Evolutionary conservation across 2,329 filamentous ascomycete genomes (phyloP).

Genomic region (Endocalyx cinctus): DNA sequence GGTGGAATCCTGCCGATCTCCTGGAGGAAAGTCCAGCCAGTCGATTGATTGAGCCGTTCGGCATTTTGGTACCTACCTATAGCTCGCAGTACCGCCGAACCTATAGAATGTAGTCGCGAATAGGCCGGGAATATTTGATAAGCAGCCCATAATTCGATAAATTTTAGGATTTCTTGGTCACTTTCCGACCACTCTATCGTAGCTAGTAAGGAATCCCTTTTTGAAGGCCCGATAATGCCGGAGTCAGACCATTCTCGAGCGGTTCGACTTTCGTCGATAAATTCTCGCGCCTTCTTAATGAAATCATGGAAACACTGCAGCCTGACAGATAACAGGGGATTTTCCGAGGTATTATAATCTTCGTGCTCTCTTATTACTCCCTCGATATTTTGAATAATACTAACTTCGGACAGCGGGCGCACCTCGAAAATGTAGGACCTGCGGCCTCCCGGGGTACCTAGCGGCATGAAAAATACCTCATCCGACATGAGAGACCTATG

Average conservation of each 20-base stretch:
- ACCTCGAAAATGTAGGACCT: constrained; percentile 58
- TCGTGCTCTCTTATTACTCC: constrained; percentile 50
- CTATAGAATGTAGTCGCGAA: constrained; percentile 55
- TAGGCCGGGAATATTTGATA: constrained; percentile 47
- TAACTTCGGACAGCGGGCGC: constrained; percentile 49
- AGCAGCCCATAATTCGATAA: constrained; percentile 65
- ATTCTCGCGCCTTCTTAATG: constrained; percentile 40
- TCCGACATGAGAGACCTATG: constrained; percentile 59
- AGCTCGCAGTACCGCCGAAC: constrained; percentile 59
- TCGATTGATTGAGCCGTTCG: constrained; percentile 38
- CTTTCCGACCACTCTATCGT: constrained; percentile 38
- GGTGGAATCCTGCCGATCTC: constrained; percentile 69
- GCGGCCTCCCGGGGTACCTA: constrained; percentile 46
- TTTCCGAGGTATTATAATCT: constrained; percentile 26
- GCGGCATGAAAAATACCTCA: constrained; percentile 55
- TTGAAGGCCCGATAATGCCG: constrained; percentile 42
- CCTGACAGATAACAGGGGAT: no score
- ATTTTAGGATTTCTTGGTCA: constrained; percentile 57
- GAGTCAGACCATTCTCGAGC: constrained; percentile 44
- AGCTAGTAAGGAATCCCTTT: constrained; percentile 6
- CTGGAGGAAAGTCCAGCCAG: constrained; percentile 65
- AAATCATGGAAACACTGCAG: no score
- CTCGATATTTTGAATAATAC: constrained; percentile 46
- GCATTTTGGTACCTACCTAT: constrained; percentile 54
- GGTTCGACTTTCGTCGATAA: constrained; percentile 49